These are phyloP conservation scores for Penstemon barbatus DNA, from an alignment of 257 asterid species.

Conservation along the genomic window DNA sequence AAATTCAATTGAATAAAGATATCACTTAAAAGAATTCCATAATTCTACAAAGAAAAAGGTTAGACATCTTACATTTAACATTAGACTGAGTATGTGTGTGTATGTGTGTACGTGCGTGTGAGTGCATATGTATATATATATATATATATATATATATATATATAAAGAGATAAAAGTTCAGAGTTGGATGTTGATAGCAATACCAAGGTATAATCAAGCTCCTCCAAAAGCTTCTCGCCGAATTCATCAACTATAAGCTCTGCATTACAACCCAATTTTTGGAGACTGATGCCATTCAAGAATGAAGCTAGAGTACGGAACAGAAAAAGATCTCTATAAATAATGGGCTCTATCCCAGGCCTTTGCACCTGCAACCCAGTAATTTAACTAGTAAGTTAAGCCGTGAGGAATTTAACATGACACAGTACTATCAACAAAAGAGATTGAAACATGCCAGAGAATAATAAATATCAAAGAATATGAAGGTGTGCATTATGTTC, in stretches of 20 bases:
- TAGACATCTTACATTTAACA: slow-evolving; percentile 2
- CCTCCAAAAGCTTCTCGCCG: slow-evolving; percentile 99
- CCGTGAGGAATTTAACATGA: slow-evolving; percentile 14
- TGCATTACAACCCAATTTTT: slow-evolving; percentile 92
- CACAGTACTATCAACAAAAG: slow-evolving; percentile 14
- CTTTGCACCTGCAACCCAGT: slow-evolving; percentile 72
- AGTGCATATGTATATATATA: not conserved
- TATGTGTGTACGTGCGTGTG: not conserved
- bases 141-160: not conserved
- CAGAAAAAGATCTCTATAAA: slow-evolving; percentile 93
- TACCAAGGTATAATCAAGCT: slow-evolving; percentile 96
- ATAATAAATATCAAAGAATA: slow-evolving; percentile 22
- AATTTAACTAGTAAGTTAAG: slow-evolving; percentile 9
- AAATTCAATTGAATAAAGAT: not conserved
- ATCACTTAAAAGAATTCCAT: not conserved
- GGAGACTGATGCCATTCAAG: slow-evolving; percentile 93
- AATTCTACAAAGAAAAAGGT: not conserved
- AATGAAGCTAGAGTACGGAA: slow-evolving; percentile 98
- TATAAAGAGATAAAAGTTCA: not conserved
- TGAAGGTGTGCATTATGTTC: slow-evolving; percentile 16
- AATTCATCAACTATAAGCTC: slow-evolving; percentile 98
- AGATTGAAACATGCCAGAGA: slow-evolving; percentile 9
- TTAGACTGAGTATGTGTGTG: slow-evolving; percentile 5
- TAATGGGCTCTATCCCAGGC: slow-evolving; percentile 97
- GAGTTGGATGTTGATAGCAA: slow-evolving; percentile 55